Evolutionary conservation across 805 yeast species (phyloP), one percentile per base, ranked within the genome.

Genomic region (Ogataea populi-albae): DNA sequence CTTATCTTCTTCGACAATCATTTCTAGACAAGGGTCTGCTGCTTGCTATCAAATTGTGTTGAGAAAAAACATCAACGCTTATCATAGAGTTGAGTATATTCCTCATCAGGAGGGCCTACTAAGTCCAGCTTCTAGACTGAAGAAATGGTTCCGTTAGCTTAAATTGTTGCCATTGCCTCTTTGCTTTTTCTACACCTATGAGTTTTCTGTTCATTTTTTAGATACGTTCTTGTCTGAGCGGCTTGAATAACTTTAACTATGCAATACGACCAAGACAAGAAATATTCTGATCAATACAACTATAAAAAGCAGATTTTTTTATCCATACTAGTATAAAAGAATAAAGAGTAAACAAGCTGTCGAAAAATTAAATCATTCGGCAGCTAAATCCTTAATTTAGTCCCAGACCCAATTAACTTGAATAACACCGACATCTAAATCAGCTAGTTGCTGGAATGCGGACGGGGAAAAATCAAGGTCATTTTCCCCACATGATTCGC

Each of bases 11-110:
- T 84, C 96, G 12, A 77, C 85, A 36, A 83, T 87, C 55, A 79
- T 83, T 45, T 79, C 95, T 11, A 85, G 96, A 75, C 95, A 87
- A 70, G 95, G 96, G 52, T 78, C 89, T 52, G 95, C 96, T 27
- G 78, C 95, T 36, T 86, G 95, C 65, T 88, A 75, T 71, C 96
- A 87, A 71, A 83, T 87, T 61, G 82, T 84, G 32, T 72, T 87
- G 71, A 81, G 96, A 73, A 87, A 87, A 79, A 88, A 87, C 66
- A 57, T 87, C 57, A 88, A 87, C 66, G 68, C 86, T 38, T 81
- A 81, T 61, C 91, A 86, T 62, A 79, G 96, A 64, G 69, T 86
- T 49, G 84, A 85, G 59, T 85, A 82, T 57, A 68, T 85, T 57
- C 91, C 95, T 34, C 60, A 62, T 40, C 95, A 87, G 72, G 74